A percentile compares a stretch with the other conserved stretches of the same genome.
Conservation (phyloP, 164 flowering plant genomes). For the Liriodendron chinense region DNA sequence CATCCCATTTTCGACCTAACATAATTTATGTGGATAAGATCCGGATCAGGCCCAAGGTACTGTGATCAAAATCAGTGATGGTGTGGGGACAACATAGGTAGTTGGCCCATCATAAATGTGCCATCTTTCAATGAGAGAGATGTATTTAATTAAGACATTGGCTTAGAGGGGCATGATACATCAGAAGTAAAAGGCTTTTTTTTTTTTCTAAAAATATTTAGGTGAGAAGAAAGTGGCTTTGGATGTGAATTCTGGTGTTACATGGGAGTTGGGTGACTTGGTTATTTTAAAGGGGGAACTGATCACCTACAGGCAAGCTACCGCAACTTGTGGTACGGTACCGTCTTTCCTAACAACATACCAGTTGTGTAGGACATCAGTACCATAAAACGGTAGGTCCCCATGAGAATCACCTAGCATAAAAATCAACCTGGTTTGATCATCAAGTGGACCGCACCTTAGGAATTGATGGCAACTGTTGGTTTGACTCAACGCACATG, state of each 20-base stretch:
- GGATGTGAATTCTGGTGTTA: neutral
- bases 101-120: slow-evolving; percentile 4
- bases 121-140: neutral
- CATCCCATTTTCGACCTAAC: neutral
- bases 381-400: too few species aligned
- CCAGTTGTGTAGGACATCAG: too few species aligned
- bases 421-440: too few species aligned
- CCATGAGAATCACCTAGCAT: too few species aligned
- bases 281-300: neutral
- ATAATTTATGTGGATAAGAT: neutral
- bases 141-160: neutral
- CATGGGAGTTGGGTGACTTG: neutral
- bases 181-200: neutral
- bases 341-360: too few species aligned
- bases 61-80: neutral
- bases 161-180: neutral
- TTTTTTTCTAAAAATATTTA: neutral
- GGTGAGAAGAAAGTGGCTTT: slow-evolving; percentile 3
- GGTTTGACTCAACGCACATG: too few species aligned
- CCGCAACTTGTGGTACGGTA: too few species aligned
- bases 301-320: neutral
- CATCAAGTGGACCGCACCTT: too few species aligned
- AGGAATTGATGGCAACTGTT: too few species aligned
- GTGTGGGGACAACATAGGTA: neutral
- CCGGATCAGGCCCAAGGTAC: slow-evolving; percentile 1